These are phyloP conservation scores for Prunus padus DNA, from an alignment of 306 rosid species.

Conservation along the genomic window DNA sequence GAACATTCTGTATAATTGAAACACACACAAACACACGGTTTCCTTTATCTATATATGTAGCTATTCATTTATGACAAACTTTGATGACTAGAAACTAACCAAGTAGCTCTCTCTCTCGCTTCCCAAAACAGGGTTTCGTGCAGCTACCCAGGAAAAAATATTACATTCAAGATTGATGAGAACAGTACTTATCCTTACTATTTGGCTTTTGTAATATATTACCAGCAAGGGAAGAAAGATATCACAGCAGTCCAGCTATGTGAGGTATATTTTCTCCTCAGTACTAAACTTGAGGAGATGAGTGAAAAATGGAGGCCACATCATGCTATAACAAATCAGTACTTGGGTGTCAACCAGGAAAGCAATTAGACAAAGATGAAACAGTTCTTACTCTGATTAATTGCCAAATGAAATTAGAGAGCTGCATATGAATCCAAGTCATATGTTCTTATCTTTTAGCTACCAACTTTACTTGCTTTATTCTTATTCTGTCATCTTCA, in stretches of 20 bases:
- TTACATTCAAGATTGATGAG: slow-evolving; percentile 75
- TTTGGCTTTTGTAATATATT: slow-evolving; percentile 81
- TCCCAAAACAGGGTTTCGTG: slow-evolving; percentile 69
- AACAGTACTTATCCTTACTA: slow-evolving; percentile 63
- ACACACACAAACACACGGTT: too few species aligned
- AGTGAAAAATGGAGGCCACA: too few species aligned
- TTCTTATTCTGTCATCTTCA: slow-evolving; percentile 11
- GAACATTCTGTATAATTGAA: too few species aligned
- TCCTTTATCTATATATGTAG: too few species aligned
- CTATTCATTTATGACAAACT: neutral
- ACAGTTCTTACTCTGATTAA: too few species aligned
- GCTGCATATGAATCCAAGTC: neutral
- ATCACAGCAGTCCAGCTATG: slow-evolving; percentile 88
- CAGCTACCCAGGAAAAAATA: slow-evolving; percentile 79
- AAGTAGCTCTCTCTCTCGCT: slow-evolving; percentile 10
- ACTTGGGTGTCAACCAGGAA: too few species aligned
- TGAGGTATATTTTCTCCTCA: slow-evolving; percentile 45
- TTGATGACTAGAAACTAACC: neutral
- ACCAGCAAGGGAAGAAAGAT: slow-evolving; percentile 84
- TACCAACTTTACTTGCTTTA: neutral
- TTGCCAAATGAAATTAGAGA: too few species aligned
- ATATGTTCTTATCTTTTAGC: neutral
- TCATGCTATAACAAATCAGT: too few species aligned
- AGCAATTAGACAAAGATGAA: too few species aligned
- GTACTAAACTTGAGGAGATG: neutral